Evolutionary conservation across 371 early-diverging fungal genomes (phyloP).

Genomic region (Entomophthora muscae): DNA sequence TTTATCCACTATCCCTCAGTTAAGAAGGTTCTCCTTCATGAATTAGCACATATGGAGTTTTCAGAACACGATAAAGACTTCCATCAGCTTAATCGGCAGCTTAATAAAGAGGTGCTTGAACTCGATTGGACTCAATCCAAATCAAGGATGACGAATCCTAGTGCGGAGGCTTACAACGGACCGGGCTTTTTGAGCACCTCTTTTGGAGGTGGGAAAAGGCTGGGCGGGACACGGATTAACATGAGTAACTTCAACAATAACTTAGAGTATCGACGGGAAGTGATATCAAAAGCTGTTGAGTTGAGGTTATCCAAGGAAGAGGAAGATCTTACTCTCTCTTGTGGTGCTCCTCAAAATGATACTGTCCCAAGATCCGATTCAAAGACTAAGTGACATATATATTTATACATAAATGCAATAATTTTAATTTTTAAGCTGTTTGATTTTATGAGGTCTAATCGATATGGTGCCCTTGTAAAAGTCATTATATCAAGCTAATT

Average conservation of each 20-base stretch:
- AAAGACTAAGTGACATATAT: too few relatives aligned
- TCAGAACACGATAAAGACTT: slow-evolving; percentile 65
- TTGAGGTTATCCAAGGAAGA: background rate
- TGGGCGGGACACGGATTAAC: background rate
- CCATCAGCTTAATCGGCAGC: slow-evolving; percentile 55
- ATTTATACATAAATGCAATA: too few relatives aligned
- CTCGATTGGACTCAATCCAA: slow-evolving; percentile 12
- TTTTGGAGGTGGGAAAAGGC: background rate
- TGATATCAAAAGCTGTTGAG: slow-evolving; percentile 1
- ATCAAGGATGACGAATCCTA: background rate
- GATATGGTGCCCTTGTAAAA: too few relatives aligned
- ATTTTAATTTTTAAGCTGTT: too few relatives aligned
- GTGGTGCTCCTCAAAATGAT: background rate
- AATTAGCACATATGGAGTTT: slow-evolving; percentile 77
- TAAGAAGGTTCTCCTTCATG: slow-evolving; percentile 66
- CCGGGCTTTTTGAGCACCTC: background rate
- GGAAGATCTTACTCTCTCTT: background rate
- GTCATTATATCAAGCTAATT: too few relatives aligned
- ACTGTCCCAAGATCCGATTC: background rate
- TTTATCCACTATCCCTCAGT: slow-evolving; percentile 62
- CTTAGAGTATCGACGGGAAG: background rate
- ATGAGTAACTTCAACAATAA: background rate
- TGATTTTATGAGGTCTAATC: too few relatives aligned
- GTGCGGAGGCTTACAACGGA: background rate
- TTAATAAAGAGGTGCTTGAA: slow-evolving; percentile 42